Conservation (phyloP, 176 grass and related monocot species). For the Zea luxurians region DNA sequence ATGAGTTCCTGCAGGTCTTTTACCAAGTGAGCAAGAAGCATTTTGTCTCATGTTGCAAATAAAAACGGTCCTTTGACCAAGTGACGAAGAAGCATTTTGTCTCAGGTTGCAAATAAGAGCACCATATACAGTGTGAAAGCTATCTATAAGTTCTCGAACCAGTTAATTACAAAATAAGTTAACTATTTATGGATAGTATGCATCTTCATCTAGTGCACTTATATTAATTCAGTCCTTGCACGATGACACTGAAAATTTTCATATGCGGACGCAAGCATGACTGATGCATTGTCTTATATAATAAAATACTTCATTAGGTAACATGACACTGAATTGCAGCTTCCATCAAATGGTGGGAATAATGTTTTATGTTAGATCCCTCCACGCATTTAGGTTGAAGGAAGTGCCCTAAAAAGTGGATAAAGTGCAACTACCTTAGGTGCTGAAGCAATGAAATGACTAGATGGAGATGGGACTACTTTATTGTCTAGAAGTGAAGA, state of each 20-base stretch:
- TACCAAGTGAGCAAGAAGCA: conserved; percentile 31
- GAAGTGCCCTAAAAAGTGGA: background rate
- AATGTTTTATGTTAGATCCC: background rate
- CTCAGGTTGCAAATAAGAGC: background rate
- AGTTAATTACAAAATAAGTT: background rate
- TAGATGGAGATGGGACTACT: background rate
- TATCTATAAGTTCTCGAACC: background rate
- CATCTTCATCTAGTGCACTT: conserved; percentile 6
- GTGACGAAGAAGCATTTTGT: conserved; percentile 14
- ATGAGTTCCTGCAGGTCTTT: background rate
- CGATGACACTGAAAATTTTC: background rate
- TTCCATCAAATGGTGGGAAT: background rate
- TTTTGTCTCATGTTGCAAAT: background rate
- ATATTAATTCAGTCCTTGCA: background rate
- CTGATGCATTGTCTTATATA: background rate
- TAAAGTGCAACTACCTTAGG: background rate
- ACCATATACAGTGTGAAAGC: background rate
- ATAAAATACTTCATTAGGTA: background rate
- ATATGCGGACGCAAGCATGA: background rate
- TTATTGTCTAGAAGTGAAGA: background rate
- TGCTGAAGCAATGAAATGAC: conserved; percentile 2
- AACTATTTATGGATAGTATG: background rate
- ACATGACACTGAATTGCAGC: conserved; percentile 16
- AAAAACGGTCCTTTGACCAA: conserved; percentile 17
- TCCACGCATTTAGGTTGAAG: background rate